phyloP scores from a whole-genome alignment of 768 basidiomycete genomes.

The Cystofilobasidium macerans region DNA sequence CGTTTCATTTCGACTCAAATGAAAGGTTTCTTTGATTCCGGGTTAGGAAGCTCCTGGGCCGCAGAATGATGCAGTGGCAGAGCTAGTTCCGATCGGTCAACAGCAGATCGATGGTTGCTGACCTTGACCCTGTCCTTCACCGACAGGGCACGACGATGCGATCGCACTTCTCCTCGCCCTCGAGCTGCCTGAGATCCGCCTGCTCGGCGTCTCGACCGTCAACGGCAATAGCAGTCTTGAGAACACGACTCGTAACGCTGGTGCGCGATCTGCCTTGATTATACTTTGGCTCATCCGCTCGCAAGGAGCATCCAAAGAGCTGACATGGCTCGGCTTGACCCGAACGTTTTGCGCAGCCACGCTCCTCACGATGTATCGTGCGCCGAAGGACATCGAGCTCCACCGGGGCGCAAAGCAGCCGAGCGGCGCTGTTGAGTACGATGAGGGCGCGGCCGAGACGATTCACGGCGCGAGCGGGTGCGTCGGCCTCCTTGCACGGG shows the following conservation, averaged over 20 bases:
- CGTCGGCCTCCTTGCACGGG: background rate
- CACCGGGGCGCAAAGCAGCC: slow-evolving; percentile 16
- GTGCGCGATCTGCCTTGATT: slow-evolving; percentile 49
- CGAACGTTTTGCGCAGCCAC: too few species aligned
- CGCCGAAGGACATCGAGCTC: background rate
- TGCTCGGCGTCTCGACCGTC: slow-evolving; percentile 78
- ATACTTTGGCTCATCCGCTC: too few species aligned
- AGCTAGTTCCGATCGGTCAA: slow-evolving; percentile 40
- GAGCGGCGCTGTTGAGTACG: slow-evolving; percentile 2
- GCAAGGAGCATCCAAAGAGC: too few species aligned
- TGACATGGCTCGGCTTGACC: too few species aligned
- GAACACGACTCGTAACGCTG: slow-evolving; percentile 60
- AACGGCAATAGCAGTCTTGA: slow-evolving; percentile 62
- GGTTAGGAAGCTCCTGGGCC: too few species aligned
- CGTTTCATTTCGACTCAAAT: too few species aligned
- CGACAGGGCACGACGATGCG: slow-evolving; percentile 80
- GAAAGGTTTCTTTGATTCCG: too few species aligned
- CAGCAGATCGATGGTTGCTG: background rate
- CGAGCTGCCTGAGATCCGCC: slow-evolving; percentile 52
- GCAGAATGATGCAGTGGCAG: too few species aligned
- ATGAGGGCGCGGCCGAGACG: slow-evolving; percentile 19
- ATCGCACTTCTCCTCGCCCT: slow-evolving; percentile 55
- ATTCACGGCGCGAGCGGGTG: slow-evolving; percentile 21
- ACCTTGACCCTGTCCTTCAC: background rate
- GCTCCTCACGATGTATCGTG: slow-evolving; percentile 14